phyloP scores from a whole-genome alignment of 1,139 yeast genomes.

The Hyphopichia burtonii region DNA sequence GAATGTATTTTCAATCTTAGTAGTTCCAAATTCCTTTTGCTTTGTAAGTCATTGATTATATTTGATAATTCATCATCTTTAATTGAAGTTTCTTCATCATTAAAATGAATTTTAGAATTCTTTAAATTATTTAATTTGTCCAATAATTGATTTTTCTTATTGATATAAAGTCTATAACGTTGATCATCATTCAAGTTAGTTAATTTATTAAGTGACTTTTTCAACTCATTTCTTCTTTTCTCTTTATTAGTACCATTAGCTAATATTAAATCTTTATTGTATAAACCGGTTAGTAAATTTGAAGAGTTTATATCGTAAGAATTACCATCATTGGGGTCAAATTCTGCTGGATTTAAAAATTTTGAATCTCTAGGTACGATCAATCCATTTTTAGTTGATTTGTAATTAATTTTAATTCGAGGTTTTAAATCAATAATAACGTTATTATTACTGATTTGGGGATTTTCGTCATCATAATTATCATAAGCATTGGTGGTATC shows the following conservation, averaged over 20 bases:
- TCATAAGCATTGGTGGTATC: constrained; percentile 12
- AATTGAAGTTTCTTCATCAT: constrained; percentile 16
- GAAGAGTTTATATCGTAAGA: neutral
- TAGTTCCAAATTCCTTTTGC: constrained; percentile 34
- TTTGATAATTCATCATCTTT: constrained; percentile 29
- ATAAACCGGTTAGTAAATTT: neutral
- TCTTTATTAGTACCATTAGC: constrained; percentile 27
- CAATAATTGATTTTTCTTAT: constrained; percentile 23
- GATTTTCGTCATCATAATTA: constrained; percentile 6
- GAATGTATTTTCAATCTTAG: constrained; percentile 32
- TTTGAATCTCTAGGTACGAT: neutral
- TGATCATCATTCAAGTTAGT: constrained; percentile 14
- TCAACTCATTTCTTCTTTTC: constrained; percentile 22
- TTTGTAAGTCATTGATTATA: constrained; percentile 15
- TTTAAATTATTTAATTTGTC: constrained; percentile 25
- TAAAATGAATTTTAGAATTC: constrained; percentile 24
- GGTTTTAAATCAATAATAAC: constrained; percentile 1
- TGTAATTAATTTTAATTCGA: constrained; percentile 6
- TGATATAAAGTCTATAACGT: constrained; percentile 19
- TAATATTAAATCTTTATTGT: constrained; percentile 19
- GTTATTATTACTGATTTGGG: neutral
- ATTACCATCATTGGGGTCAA: neutral
- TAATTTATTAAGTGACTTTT: constrained; percentile 16
- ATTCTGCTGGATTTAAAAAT: neutral
- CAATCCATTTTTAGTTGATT: constrained; percentile 6